phyloP scores from a whole-genome alignment of 495 filamentous ascomycete genomes.

The Bacidia gigantensis region DNA sequence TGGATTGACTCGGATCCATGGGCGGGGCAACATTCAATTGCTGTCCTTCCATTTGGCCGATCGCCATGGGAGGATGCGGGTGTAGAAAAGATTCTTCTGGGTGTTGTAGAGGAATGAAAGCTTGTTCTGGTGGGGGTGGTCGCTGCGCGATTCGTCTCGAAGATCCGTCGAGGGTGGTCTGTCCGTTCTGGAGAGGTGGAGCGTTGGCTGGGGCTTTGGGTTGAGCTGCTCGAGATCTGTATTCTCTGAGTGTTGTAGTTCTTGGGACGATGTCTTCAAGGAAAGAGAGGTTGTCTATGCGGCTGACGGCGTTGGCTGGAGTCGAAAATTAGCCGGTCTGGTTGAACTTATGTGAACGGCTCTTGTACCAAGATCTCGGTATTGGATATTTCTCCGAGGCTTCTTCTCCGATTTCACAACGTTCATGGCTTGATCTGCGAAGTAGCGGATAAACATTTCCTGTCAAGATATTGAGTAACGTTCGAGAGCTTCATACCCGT shows the following conservation, averaged over 20 bases:
- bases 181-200: conserved; percentile 34
- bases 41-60: not conserved
- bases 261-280: conserved; percentile 81
- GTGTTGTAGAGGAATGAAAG: not conserved
- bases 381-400: conserved; percentile 86
- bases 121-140: conserved; percentile 6
- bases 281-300: conserved; percentile 90
- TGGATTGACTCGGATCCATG: not conserved
- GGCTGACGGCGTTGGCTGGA: conserved; percentile 69
- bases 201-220: conserved; percentile 34
- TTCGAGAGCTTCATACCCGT: too few species aligned
- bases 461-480: conserved; percentile 20
- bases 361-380: conserved; percentile 69
- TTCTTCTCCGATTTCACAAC: conserved; percentile 83
- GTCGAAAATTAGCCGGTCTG: not conserved
- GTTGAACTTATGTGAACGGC: not conserved
- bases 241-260: conserved; percentile 64
- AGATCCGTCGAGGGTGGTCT: conserved; percentile 36
- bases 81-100: too few species aligned
- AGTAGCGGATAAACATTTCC: conserved; percentile 94
- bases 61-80: too few species aligned
- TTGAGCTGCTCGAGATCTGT: conserved; percentile 47
- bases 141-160: conserved; percentile 25
- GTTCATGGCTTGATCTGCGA: conserved; percentile 72
- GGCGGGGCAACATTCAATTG: not conserved